A percentile compares a stretch with the other conserved stretches of the same genome.
These are phyloP conservation scores for Phytophthora sp. DNA, from an alignment of 352 stramenopile species.

Conservation along the genomic window DNA sequence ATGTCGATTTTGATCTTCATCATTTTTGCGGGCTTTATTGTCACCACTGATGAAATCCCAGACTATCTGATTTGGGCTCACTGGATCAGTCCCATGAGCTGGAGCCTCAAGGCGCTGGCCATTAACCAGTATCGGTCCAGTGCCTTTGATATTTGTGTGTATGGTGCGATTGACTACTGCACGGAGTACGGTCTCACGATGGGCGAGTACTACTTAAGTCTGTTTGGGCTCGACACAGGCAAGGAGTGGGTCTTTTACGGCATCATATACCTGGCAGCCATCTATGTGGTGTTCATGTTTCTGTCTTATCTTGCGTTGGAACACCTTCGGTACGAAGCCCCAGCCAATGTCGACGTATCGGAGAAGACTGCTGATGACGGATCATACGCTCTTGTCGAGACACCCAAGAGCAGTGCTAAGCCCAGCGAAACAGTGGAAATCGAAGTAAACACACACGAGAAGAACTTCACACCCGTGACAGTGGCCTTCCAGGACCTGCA, in stretches of 20 bases:
- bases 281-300: slow-evolving; percentile 46
- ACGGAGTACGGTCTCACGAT: slow-evolving; percentile 32
- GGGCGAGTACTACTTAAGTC: slow-evolving; percentile 40
- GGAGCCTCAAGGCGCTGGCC: slow-evolving; percentile 44
- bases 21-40: slow-evolving; percentile 29
- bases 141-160: slow-evolving; percentile 35
- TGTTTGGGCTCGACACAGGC: slow-evolving; percentile 51
- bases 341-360: slow-evolving; percentile 31
- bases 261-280: slow-evolving; percentile 39
- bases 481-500: slow-evolving; percentile 40
- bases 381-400: slow-evolving; percentile 16
- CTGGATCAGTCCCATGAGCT: slow-evolving; percentile 64
- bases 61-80: slow-evolving; percentile 62
- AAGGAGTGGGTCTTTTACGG: slow-evolving; percentile 48
- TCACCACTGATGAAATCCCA: slow-evolving; percentile 47
- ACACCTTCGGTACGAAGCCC: slow-evolving; percentile 28
- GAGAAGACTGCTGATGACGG: slow-evolving; percentile 15
- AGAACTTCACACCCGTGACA: slow-evolving; percentile 41
- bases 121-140: slow-evolving; percentile 54
- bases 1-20: neutral
- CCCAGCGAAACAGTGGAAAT: neutral
- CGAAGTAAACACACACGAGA: slow-evolving; percentile 6
- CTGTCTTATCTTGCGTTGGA: slow-evolving; percentile 37
- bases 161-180: slow-evolving; percentile 30
- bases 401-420: slow-evolving; percentile 16